These are phyloP conservation scores for Schizosaccharomyces japonicus DNA, from an alignment of 805 yeast genomes.

Conservation along the genomic window DNA sequence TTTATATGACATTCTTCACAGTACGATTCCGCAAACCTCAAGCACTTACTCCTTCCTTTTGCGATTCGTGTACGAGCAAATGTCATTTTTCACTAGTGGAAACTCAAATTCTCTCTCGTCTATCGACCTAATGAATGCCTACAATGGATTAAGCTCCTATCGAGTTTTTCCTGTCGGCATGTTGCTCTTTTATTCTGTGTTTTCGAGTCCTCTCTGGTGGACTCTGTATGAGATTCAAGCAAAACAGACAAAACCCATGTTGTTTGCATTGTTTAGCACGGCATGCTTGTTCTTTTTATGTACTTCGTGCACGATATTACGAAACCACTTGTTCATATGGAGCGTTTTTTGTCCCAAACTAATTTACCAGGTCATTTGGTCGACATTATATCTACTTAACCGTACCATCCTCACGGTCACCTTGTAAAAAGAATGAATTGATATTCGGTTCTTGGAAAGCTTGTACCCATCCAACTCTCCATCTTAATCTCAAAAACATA, in stretches of 20 bases:
- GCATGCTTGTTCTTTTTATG: conserved; percentile 5
- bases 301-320: conserved; percentile 43
- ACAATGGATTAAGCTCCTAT: conserved; percentile 62
- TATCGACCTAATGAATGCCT: conserved; percentile 72
- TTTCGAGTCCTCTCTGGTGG: conserved; percentile 58
- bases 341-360: conserved; percentile 90
- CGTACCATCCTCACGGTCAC: too few species aligned
- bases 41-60: background rate
- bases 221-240: conserved; percentile 13
- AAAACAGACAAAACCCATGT: background rate
- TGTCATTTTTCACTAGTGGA: conserved; percentile 68
- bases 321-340: conserved; percentile 87
- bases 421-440: too few species aligned
- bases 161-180: conserved; percentile 48
- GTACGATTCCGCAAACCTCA: background rate
- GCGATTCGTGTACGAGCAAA: conserved; percentile 31
- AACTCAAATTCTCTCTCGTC: conserved; percentile 83
- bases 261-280: background rate
- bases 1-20: background rate
- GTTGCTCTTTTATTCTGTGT: conserved; percentile 61
- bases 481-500: too few species aligned
- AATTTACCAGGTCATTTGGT: conserved; percentile 60
- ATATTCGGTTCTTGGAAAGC: too few species aligned
- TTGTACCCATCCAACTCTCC: too few species aligned
- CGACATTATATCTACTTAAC: background rate